These are phyloP conservation scores for Inga laurina DNA, from an alignment of 306 rosid species.

Conservation along the genomic window DNA sequence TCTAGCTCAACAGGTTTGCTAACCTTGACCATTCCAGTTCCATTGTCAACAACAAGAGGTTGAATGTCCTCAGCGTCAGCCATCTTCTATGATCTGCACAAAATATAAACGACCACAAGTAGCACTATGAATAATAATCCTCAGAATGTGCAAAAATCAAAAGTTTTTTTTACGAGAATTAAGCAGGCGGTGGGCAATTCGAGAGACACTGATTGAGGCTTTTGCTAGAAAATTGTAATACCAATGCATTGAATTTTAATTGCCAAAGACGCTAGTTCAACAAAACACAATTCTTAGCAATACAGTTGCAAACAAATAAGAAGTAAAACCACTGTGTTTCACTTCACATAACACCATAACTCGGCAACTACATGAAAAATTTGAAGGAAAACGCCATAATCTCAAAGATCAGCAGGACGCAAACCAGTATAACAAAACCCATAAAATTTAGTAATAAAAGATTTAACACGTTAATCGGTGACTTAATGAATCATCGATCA, in stretches of 20 bases:
- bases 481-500: not conserved
- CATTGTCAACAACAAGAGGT: conserved; percentile 71
- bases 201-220: not conserved
- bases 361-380: conserved; percentile 10
- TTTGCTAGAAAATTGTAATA: not conserved
- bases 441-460: not conserved
- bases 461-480: not conserved
- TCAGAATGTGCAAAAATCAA: not conserved
- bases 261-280: not conserved
- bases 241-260: not conserved
- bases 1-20: conserved; percentile 14
- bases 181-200: not conserved
- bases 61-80: conserved; percentile 67
- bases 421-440: not conserved
- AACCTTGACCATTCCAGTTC: conserved; percentile 77
- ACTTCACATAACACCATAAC: not conserved
- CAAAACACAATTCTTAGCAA: conserved; percentile 15
- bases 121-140: not conserved
- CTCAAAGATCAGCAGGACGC: conserved; percentile 30
- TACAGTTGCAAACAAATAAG: not conserved
- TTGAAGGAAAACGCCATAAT: not conserved
- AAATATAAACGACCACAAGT: not conserved
- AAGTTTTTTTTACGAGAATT: not conserved
- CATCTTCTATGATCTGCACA: conserved; percentile 43
- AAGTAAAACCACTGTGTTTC: not conserved